Evolutionary conservation across 2,329 filamentous ascomycete genomes (phyloP), one percentile per base, ranked within the genome.

Genomic region (Neonectria magnoliae): DNA sequence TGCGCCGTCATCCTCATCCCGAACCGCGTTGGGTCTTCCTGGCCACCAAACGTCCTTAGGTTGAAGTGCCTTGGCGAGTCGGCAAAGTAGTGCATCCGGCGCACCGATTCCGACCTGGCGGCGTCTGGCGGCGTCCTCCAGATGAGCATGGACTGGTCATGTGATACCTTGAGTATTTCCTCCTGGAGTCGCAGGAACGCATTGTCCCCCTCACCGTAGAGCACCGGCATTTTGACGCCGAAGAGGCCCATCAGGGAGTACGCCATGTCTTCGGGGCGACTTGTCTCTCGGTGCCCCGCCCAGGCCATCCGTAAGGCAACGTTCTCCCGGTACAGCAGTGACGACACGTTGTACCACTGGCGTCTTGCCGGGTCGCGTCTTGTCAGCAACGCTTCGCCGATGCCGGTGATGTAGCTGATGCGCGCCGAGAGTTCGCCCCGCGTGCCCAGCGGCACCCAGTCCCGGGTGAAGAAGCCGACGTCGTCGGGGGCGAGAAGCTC

Each of bases 171-270:
- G 42, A 80, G 67, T 13, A 80, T 77, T 25, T 79, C 77, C 51
- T 79, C 70, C 59, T 80, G 77, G 2, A 80, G 65, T 25, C 78
- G 71, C 7, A 72, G 56, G 54, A 79, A 80, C 10, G 78, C 77
- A 42, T 67, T 73, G 31, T 27, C 54, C n/a, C 78, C 77, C 42
- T 80, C 78, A 1, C 78, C 79, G 18, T 79, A 80, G 0, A 79
- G 65, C 22, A 80, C 66, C 6, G 76, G 73, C 76, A 81, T 80
- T 27, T 76, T 76, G 4, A 81, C 71, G 36, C 68, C 72, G 25
- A 78, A 80, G 3, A 80, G 65, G 1, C 78, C 79, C 36, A 80
- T 64, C 29, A 80, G 55, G 29, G 73, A 76, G 58, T 80, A 80
- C 0, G 78, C 78, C 44, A 70, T 64, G 62, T 81, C 78, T 42